These are phyloP conservation scores for Coniochaeta sp. DNA, from an alignment of 2,329 filamentous ascomycete genomes.

Conservation along the genomic window DNA sequence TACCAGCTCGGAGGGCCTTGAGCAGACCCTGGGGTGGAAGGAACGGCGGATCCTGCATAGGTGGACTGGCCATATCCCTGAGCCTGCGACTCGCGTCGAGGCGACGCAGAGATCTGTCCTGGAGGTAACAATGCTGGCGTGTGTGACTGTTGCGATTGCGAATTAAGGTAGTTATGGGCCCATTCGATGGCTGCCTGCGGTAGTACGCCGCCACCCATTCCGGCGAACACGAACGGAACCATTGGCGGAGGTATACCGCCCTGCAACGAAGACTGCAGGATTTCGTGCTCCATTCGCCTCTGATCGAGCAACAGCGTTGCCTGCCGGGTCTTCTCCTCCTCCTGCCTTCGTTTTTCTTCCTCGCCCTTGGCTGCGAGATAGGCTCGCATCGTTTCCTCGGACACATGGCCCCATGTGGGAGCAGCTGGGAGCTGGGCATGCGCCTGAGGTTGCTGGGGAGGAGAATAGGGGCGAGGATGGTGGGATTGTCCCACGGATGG, in stretches of 20 bases:
- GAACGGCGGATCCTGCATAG: slow-evolving; percentile 32
- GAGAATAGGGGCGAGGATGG: slow-evolving; percentile 13
- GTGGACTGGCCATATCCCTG: slow-evolving; percentile 33
- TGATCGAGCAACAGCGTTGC: slow-evolving; percentile 65
- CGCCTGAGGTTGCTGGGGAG: slow-evolving; percentile 29
- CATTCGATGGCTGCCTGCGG: slow-evolving; percentile 58
- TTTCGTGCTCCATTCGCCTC: slow-evolving; percentile 64
- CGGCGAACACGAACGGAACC: slow-evolving; percentile 68
- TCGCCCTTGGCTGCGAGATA: slow-evolving; percentile 68
- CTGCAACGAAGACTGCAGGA: slow-evolving; percentile 60
- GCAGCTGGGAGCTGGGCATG: slow-evolving; percentile 55
- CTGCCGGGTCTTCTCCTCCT: slow-evolving; percentile 62
- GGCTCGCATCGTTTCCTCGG: slow-evolving; percentile 63
- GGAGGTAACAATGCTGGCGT: slow-evolving; percentile 45
- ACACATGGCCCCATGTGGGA: slow-evolving; percentile 58
- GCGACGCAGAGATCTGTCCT: slow-evolving; percentile 28
- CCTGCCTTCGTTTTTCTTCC: slow-evolving; percentile 66
- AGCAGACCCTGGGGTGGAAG: slow-evolving; percentile 34
- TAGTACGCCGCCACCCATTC: slow-evolving; percentile 58
- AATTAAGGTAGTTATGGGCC: slow-evolving; percentile 58
- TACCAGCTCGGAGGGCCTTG: slow-evolving; percentile 32
- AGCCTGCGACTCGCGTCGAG: slow-evolving; percentile 45
- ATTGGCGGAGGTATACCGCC: slow-evolving; percentile 68
- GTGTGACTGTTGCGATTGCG: slow-evolving; percentile 38
- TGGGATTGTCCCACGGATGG: slow-evolving; percentile 14